Evolutionary conservation across 257 asterid genomes (phyloP), one percentile per base, ranked within the genome.

Genomic region (Capsicum pubescens): DNA sequence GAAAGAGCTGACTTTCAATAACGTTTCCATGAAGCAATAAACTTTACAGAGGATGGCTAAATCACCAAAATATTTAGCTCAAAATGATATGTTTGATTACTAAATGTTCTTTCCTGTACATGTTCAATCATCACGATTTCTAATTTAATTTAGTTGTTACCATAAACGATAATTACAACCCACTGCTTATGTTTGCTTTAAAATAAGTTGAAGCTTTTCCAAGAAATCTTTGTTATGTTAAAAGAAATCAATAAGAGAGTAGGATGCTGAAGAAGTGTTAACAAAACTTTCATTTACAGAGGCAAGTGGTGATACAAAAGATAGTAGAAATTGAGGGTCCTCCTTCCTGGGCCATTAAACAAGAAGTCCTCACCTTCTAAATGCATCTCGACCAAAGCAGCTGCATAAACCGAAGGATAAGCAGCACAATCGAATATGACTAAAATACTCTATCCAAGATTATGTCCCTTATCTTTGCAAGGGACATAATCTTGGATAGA

Each of bases 371-470:
- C 98, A 88, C 86, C 99, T 90, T 80, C 99, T 98, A 86, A 97
- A 87, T 5, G 99, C 98, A 95, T 97, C 99, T 84, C 98, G 93
- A 85, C 98, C 98, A 83, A 95, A 93, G 98, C 99, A 97, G 32
- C 32, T 26, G 32, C 1, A 26, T 26, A 26, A 26, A 26, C 1
- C 32, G 32, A 26, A 19, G 9, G 0, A 8, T 26, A 26, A 26
- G 32, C 1, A 26, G 32, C 32, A 26, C 32, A 26, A 26, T 26
- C 32, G 32, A 26, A 26, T 26, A 26, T 26, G 32, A 26, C 32
- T 26, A 26, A 26, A 26, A 26, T 26, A 26, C 1, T 26, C 32
- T 26, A 26, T 26, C 32, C 32, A 26, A 26, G 32, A 26, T 26
- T 26, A 26, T 26, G 32, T 26, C 32, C 32, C 32, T 26, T 26